Evolutionary conservation across 192 early-diverging fungal species (phyloP), one percentile per base, ranked within the genome.

Genomic region (Coemansia furcata): DNA sequence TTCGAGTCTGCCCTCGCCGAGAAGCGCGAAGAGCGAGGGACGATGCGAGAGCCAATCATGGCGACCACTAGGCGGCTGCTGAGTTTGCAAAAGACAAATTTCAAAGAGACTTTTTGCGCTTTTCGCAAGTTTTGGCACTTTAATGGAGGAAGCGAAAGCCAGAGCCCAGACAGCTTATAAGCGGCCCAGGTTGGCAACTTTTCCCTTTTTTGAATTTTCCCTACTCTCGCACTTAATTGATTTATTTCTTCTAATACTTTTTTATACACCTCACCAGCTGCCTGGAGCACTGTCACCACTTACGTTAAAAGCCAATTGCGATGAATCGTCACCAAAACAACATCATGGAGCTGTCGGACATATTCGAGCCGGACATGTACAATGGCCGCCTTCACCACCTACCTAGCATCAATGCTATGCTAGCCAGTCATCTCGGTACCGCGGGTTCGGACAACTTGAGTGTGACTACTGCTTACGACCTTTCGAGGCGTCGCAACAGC

Each of bases 311-410:
- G 50, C 3, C 29, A 54, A 15, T 30, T 11, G 63, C 49, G 49
- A 75, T 66, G 73, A 64, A 75, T 61, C 60, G 50, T 50, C 55
- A 60, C 35, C 39, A 49, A 36, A 57, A 57, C 42, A 43, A 57
- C 36, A 32, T 61, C 74, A 70, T 54, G 26, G 39, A 62, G 30
- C 65, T 76, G 65, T 69, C 74, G 11, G 74, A 76, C 47, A 76
- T 76, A 29, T 76, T 76, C 39, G 74, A 76, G 65, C 74, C 74
- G 6, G 74, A 76, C 17, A 50, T 63, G 50, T 55, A 63, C 61
- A 71, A 49, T 49, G 47, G 47, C 39, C 60, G 49, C 50, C 7
- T 60, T 21, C 47, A 63, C 52, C 64, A 71, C n/a, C 59, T 69
- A 14, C 23, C 54, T 38, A 76, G 74, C 37, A 68, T 76, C 57